phyloP scores from a whole-genome alignment of 208 protist species.

The Trypanosoma melophagium region DNA sequence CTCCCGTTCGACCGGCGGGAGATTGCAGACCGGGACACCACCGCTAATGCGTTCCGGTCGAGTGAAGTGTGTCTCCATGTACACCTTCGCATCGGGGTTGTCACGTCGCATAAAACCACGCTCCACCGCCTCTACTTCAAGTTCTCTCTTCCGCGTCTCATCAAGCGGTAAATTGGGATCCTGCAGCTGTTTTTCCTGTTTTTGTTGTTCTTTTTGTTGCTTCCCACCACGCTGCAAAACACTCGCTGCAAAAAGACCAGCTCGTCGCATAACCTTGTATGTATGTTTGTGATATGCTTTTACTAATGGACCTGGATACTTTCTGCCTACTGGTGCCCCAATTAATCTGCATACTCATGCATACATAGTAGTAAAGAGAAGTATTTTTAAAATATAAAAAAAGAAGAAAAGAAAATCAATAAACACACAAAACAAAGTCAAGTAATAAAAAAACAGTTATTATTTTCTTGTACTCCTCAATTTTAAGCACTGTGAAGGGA shows the following conservation, averaged over 20 bases:
- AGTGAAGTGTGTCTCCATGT: constrained; percentile 55
- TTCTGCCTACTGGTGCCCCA: no score
- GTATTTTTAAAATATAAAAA: no score
- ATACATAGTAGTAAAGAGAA: no score
- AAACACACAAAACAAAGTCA: no score
- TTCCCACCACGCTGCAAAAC: neutral
- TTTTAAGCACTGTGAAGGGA: no score
- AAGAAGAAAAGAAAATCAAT: no score
- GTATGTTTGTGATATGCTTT: no score
- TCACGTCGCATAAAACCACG: constrained; percentile 67
- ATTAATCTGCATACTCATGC: no score
- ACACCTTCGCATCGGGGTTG: constrained; percentile 44
- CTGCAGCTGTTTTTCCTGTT: neutral
- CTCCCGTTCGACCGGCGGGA: constrained; percentile 51
- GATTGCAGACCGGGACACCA: constrained; percentile 61
- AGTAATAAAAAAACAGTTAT: no score
- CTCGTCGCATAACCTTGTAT: no score
- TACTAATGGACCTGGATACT: no score
- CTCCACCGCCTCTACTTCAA: constrained; percentile 46
- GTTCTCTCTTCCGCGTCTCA: constrained; percentile 30
- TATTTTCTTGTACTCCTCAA: no score
- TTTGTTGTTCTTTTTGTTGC: neutral
- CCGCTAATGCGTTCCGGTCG: constrained; percentile 37
- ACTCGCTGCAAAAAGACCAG: neutral
- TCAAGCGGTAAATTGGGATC: constrained; percentile 7